Base-by-base conservation (phyloP, 164 flowering plant species). In the Buxus sempervirens region DNA sequence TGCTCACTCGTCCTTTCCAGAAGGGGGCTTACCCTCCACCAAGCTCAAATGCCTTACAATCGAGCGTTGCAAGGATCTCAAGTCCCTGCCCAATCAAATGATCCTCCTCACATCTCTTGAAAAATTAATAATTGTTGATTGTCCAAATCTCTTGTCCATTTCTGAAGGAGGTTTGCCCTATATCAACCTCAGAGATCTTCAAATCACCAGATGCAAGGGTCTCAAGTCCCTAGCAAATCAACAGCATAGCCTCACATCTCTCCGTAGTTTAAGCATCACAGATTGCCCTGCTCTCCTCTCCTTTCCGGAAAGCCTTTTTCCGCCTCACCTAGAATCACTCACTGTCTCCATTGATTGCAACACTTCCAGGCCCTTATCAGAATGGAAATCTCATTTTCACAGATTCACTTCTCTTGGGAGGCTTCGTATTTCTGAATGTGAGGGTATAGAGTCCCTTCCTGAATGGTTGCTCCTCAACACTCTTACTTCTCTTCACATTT, bases 11-110 rank as follows among this genome's bases (percentile, higher is more conserved):
- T 63, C 70, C 25, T 73, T 79, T 64, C 72, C 77, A 15, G 54
- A 75, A 12, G 77, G 66, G 4, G 75, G 77, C 2, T 27, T 79
- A 42, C 79, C 68, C 0, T 69, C 82, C 16, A 28, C 61, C 42
- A 70, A 51, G 32, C 70, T 75, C 8, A n/a, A 41, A 19, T 59
- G 70, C 5, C 54, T 79, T 24, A 24, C 42, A 1, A 54, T 79
- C 48, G 38, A 32, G 14, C 54, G 70, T 58, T 72, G 76, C 24
- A 58, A 61, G 21, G 70, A 70, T 45, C 65, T 79, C 10, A 64
- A 6, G 66, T 73, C 72, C 24, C 56, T 66, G 71, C 58, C 26
- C 21, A 26, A 55, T n/a, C 25, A 13, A 8, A 8, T 55, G 22
- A 23, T 21, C 26, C 21, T 3, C 2, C 58, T 55, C 22, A 24